phyloP scores from a whole-genome alignment of 345 rosid species.

The Acer saccharum region DNA sequence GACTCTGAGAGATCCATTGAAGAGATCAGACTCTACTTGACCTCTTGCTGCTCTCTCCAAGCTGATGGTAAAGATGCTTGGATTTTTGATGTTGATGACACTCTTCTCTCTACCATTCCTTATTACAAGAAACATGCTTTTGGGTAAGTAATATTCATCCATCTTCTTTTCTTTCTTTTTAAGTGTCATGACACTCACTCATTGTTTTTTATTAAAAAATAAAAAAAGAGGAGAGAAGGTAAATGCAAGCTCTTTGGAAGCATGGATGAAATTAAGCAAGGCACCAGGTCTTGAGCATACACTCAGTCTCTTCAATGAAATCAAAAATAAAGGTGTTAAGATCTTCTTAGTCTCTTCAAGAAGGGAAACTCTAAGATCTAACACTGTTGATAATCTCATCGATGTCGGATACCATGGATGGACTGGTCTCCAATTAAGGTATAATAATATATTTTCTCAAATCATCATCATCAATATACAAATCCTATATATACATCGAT shows the following conservation, averaged over 20 bases:
- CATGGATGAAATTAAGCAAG: constrained; percentile 59
- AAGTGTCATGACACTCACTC: no score
- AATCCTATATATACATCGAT: no score
- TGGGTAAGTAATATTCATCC: constrained; percentile 35
- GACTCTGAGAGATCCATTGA: constrained; percentile 53
- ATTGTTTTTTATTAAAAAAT: neutral
- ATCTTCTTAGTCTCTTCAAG: constrained; percentile 82
- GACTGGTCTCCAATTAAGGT: constrained; percentile 62
- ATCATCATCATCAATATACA: no score
- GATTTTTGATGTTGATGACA: constrained; percentile 77
- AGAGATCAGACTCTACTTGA: constrained; percentile 49
- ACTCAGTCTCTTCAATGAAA: constrained; percentile 54
- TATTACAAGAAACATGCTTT: constrained; percentile 63
- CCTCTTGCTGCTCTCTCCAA: constrained; percentile 36
- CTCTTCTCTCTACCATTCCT: constrained; percentile 74
- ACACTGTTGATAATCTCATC: constrained; percentile 82
- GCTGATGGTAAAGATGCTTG: constrained; percentile 73
- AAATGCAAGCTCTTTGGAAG: constrained; percentile 54
- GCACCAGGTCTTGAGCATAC: constrained; percentile 70
- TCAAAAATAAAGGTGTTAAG: constrained; percentile 66
- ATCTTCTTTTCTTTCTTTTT: no score
- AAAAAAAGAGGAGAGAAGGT: constrained; percentile 79
- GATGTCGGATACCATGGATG: constrained; percentile 85
- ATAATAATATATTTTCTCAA: no score
- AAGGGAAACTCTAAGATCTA: constrained; percentile 64